These are phyloP conservation scores for Trametes sanguinea DNA, from an alignment of 768 basidiomycete genomes.

Conservation along the genomic window DNA sequence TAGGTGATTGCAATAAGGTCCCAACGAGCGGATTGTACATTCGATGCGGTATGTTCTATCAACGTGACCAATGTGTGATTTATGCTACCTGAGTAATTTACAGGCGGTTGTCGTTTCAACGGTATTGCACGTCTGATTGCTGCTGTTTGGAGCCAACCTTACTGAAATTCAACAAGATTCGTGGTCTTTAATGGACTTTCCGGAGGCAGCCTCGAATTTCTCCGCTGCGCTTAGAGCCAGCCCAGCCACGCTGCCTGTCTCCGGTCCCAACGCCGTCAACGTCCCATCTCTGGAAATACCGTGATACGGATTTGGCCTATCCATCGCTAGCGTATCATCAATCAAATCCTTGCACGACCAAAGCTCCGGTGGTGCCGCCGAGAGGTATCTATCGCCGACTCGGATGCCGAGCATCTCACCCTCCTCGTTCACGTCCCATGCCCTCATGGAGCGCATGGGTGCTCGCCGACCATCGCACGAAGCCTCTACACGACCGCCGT, in stretches of 20 bases:
- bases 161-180: background rate
- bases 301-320: background rate
- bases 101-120: too few species aligned
- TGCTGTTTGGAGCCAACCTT: too few species aligned
- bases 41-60: too few species aligned
- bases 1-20: background rate
- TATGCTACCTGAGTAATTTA: too few species aligned
- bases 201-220: background rate
- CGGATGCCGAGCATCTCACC: constrained; percentile 13
- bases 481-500: constrained; percentile 9
- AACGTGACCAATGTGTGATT: too few species aligned
- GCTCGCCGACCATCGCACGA: constrained; percentile 23
- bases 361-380: constrained; percentile 3
- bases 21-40: background rate
- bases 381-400: constrained; percentile 1
- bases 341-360: background rate
- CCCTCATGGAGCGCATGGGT: constrained; percentile 8
- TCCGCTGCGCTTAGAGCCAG: background rate
- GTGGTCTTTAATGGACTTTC: background rate
- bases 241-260: background rate
- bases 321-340: background rate
- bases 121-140: too few species aligned
- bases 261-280: constrained; percentile 1
- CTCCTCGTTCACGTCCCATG: constrained; percentile 7
- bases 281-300: background rate